phyloP scores from a whole-genome alignment of 352 stramenopile species.

The Pythium biforme region DNA sequence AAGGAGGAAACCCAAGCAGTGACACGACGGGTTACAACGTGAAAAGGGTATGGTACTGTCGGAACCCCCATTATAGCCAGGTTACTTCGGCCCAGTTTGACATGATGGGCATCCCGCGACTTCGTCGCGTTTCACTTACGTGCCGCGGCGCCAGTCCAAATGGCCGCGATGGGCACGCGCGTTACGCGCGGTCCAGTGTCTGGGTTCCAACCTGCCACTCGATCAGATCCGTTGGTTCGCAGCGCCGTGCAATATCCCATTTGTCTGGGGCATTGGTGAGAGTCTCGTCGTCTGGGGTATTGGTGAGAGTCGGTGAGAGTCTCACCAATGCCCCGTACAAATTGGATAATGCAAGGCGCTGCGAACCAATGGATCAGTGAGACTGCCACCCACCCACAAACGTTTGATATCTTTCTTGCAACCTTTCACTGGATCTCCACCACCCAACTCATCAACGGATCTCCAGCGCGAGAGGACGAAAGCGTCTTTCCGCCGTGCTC shows the following conservation, averaged over 20 bases:
- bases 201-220: background rate
- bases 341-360: no score
- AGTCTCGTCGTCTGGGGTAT: no score
- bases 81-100: slow-evolving; percentile 2
- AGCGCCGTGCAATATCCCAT: no score
- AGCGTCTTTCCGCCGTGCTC: no score
- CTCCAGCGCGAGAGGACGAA: no score
- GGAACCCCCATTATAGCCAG: no score
- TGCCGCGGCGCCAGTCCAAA: slow-evolving; percentile 4
- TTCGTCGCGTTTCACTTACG: background rate
- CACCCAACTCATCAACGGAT: background rate
- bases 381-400: background rate
- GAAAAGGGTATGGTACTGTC: no score
- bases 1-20: background rate
- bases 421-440: slow-evolving; percentile 4
- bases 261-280: no score
- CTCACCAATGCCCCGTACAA: no score
- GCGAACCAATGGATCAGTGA: background rate
- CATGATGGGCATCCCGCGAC: slow-evolving; percentile 1
- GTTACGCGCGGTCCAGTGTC: background rate
- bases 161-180: background rate
- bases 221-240: background rate
- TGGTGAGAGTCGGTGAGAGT: no score
- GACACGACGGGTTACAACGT: no score
- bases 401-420: slow-evolving; percentile 4